Evolutionary conservation across 2,329 filamentous ascomycete species (phyloP).

Genomic region (Talaromyces sp.): DNA sequence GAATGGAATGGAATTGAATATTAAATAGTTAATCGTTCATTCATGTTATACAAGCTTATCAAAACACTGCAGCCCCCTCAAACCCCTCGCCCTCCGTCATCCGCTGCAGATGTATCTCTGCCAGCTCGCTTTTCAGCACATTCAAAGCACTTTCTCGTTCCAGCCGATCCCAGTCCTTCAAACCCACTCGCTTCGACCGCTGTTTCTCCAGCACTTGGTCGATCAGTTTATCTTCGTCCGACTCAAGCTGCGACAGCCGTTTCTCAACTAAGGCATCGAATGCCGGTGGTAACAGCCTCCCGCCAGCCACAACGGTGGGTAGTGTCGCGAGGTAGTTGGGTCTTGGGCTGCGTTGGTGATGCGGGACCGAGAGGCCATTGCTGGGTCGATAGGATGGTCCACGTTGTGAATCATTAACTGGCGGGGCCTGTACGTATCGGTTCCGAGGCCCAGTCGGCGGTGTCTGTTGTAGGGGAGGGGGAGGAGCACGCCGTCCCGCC

Average conservation of each 20-base stretch:
- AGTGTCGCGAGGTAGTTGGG: conserved; percentile 38
- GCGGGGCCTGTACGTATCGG: conserved; percentile 23
- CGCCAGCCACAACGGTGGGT: conserved; percentile 37
- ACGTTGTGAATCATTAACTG: conserved; percentile 28
- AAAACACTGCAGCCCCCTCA: conserved; percentile 38
- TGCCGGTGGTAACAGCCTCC: conserved; percentile 33
- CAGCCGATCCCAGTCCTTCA: conserved; percentile 46
- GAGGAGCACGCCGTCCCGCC: conserved; percentile 30
- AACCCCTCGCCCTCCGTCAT: conserved; percentile 43
- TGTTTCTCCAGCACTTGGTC: conserved; percentile 44
- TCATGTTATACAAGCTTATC: conserved; percentile 1
- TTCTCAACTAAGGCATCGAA: conserved; percentile 39
- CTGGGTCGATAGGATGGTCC: conserved; percentile 32
- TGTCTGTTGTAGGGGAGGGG: conserved; percentile 21
- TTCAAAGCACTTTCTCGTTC: conserved; percentile 45
- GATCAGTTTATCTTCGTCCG: conserved; percentile 41
- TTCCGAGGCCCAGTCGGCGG: conserved; percentile 35
- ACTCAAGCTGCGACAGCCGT: conserved; percentile 41
- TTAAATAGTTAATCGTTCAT: not conserved
- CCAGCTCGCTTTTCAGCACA: conserved; percentile 44
- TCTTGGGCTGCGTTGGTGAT: conserved; percentile 29
- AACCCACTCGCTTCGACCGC: conserved; percentile 33
- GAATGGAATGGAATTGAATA: not conserved
- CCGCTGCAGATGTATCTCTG: conserved; percentile 43
- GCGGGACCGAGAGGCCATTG: conserved; percentile 9